Base-by-base conservation (phyloP, 208 protist species). In the Trypanosoma melophagium region DNA sequence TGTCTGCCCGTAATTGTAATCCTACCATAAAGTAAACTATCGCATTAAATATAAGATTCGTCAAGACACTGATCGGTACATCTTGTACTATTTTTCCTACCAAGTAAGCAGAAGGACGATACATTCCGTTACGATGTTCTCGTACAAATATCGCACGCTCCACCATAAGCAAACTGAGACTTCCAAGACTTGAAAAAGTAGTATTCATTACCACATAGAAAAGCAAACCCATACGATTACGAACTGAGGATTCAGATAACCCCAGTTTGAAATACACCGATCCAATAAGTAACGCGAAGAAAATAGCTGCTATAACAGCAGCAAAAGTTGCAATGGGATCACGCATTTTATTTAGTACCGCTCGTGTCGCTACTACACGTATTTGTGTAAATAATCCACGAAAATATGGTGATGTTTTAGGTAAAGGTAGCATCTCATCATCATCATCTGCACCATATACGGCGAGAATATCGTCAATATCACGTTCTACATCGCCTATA, bases 141-240 rank as follows among this genome's bases (percentile, higher is more conserved):
- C 82, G 73, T 2, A 69, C 63, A 71, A 89, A 90, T 41, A 90
- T 71, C 31, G 78, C 73, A 21, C 80, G 74, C 31, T 90, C 87
- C 25, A 59, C 72, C 24, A 89, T 71, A 60, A 89, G 84, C 57
- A 82, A 57, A 62, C 74, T 79, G 3, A 93, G 69, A 55, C 69
- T 82, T 45, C 76, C 73, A 19, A 90, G 58, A 16, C 71, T 72
- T 3, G 77, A 85, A 71, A 91, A 87, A 41, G 80, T 71, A 47
- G 82, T 86, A 66, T 89, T 90, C 80, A 88, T 87, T 65, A 79
- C 77, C 24, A 89, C 69, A 51, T 92, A 86, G 66, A 94, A 91
- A 13, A 92, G 68, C 0, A 87, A 68, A 7, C 83, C 82, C 81
- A 94, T 84, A 51, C 86, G 84, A 63, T 80, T 79, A 13, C 73